These are phyloP conservation scores for Danielia reshetovae DNA, from an alignment of 805 yeast genomes.

Conservation along the genomic window DNA sequence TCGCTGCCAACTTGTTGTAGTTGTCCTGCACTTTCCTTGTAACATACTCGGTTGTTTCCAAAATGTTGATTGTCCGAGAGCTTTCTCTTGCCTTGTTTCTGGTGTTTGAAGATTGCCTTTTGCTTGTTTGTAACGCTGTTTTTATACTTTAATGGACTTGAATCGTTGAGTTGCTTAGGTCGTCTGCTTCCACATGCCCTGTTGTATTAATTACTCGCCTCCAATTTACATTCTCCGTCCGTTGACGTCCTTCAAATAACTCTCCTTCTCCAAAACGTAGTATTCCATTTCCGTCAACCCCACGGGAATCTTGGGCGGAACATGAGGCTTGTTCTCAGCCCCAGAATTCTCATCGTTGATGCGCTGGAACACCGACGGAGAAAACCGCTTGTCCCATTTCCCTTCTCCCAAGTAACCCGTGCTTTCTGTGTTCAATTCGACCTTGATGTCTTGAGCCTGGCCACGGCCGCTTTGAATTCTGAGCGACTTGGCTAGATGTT, in stretches of 20 bases:
- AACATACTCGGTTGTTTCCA: background rate
- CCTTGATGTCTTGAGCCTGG: conserved; percentile 16
- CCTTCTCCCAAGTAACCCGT: conserved; percentile 44
- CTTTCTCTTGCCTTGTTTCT: too few relatives aligned
- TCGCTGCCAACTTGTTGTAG: conserved; percentile 26
- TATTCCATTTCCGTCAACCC: conserved; percentile 41
- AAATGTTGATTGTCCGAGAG: conserved; percentile 3
- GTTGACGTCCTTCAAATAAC: conserved; percentile 34
- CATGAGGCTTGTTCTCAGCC: conserved; percentile 31
- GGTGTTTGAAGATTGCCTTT: background rate
- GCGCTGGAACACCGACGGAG: conserved; percentile 35
- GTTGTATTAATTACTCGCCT: too few relatives aligned
- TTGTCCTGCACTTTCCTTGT: background rate
- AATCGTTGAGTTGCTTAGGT: too few relatives aligned
- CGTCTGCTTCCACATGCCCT: too few relatives aligned
- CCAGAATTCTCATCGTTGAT: conserved; percentile 21
- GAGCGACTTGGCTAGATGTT: conserved; percentile 26
- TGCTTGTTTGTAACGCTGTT: background rate
- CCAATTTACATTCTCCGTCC: conserved; percentile 24
- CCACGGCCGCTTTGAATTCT: conserved; percentile 21
- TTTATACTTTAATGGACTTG: background rate
- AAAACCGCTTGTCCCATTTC: conserved; percentile 24
- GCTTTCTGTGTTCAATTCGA: conserved; percentile 28
- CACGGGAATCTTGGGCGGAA: conserved; percentile 43
- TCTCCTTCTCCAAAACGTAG: conserved; percentile 38